Conservation (phyloP, 179 eudicot genomes). For the Sideroxylon spinosum region DNA sequence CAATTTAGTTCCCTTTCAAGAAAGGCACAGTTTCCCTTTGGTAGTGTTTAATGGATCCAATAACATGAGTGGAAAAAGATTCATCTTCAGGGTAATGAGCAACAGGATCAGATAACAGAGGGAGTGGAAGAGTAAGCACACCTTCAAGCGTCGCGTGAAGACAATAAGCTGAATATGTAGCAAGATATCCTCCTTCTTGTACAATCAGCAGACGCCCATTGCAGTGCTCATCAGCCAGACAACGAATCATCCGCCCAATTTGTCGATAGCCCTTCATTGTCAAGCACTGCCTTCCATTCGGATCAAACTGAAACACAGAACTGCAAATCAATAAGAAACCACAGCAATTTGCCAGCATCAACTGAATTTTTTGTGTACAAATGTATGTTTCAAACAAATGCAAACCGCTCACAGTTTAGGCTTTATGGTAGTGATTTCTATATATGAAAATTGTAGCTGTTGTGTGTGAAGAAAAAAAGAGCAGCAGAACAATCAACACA, state of each 20-base stretch:
- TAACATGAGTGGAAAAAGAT: conserved; percentile 29
- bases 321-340: not conserved
- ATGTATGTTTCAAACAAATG: not conserved
- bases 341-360: not conserved
- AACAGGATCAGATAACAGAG: conserved; percentile 68
- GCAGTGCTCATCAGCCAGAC: conserved; percentile 53
- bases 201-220: conserved; percentile 68
- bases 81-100: conserved; percentile 84
- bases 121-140: conserved; percentile 43
- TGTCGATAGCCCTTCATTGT: conserved; percentile 83
- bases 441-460: not conserved
- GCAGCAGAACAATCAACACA: not conserved
- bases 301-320: conserved; percentile 64
- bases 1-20: conserved; percentile 21
- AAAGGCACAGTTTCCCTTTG: conserved; percentile 41
- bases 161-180: conserved; percentile 90
- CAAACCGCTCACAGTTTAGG: not conserved
- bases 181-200: conserved; percentile 94
- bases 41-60: conserved; percentile 54
- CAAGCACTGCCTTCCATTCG: conserved; percentile 96
- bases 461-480: too few relatives aligned
- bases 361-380: not conserved
- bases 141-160: conserved; percentile 93
- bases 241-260: conserved; percentile 49
- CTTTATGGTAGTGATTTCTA: not conserved